Base-by-base conservation (phyloP, 495 filamentous ascomycete genomes). In the Tuber brumale region DNA sequence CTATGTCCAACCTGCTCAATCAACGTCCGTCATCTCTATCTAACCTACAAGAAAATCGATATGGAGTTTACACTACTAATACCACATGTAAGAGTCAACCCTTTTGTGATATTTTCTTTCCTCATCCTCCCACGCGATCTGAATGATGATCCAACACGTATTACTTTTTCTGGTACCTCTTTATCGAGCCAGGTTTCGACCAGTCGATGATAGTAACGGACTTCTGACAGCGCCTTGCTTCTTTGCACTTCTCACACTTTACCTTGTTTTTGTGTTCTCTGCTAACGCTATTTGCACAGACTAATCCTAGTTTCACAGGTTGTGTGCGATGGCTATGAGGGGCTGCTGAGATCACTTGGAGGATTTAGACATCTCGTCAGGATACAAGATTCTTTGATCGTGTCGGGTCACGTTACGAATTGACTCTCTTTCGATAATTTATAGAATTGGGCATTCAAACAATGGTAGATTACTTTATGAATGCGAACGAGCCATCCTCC, bases 161-260 rank as follows among this genome's bases (percentile, higher is more conserved):
- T 81, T 80, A 79, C 84, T 82, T 84, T 85, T 88, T 90, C 87
- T 89, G 88, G 88, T 87, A 90, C 88, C 88, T 89, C 88, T 90
- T 88, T 88, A 88, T 86, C 88, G 86, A 90, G 85, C 82, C 83
- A 48, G 39, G 70, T 46, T 81, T 82, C 83, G 84, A 83, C 81
- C 81, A 74, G 84, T 83, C 87, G 79, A 89, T 89, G 88, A 88
- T 88, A 88, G 84, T 82, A 88, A 81, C 78, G 86, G 87, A 89
- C 88, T 88, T 89, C 88, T 89, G 88, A 89, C 70, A n/a, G 21
- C 73, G 4, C 21, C 73, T 43, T 31, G 23, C 35, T 71, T 72
- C 41, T 72, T 57, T 3, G 27, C 51, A 27, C 51, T 35, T 35
- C 51, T 18, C 5, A 18, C 27, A 18, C 57, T 35, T 16, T 27